Evolutionary conservation across 2,329 filamentous ascomycete genomes (phyloP).

Genomic region (Fusarium clavum): DNA sequence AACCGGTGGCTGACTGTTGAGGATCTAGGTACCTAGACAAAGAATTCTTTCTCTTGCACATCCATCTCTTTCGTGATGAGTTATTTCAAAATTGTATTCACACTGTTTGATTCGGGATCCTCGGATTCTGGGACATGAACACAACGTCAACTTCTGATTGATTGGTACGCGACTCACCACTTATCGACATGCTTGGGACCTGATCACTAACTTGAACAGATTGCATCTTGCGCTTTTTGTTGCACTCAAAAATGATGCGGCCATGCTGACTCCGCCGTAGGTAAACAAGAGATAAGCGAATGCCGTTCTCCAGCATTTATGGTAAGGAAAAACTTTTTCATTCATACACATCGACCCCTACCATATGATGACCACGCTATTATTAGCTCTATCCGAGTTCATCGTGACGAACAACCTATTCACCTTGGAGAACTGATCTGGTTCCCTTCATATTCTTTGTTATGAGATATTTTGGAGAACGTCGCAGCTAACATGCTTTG

Average conservation of each 20-base stretch:
- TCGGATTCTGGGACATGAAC: conserved; percentile 63
- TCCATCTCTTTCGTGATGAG: conserved; percentile 59
- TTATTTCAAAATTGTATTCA: conserved; percentile 63
- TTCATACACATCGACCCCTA: conserved; percentile 28
- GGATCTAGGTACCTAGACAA: conserved; percentile 52
- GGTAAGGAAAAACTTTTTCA: conserved; percentile 28
- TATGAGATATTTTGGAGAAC: neutral
- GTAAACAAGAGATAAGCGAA: neutral
- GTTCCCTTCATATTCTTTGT: conserved; percentile 23
- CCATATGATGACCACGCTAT: conserved; percentile 63
- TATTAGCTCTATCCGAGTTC: conserved; percentile 62
- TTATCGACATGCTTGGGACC: neutral
- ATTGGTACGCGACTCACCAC: conserved; percentile 52
- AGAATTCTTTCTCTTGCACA: conserved; percentile 29
- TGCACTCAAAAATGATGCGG: neutral
- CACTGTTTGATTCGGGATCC: conserved; percentile 66
- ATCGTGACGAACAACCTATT: conserved; percentile 66
- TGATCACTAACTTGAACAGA: conserved; percentile 34
- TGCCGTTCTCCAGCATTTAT: neutral
- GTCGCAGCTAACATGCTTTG: conserved; percentile 20
- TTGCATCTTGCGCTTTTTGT: neutral
- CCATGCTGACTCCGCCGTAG: conserved; percentile 36
- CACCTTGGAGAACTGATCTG: conserved; percentile 73
- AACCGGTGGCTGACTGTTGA: conserved; percentile 49
- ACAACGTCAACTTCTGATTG: conserved; percentile 66